These are phyloP conservation scores for Juncus inflexus DNA, from an alignment of 176 grass and related monocot genomes.

Conservation along the genomic window DNA sequence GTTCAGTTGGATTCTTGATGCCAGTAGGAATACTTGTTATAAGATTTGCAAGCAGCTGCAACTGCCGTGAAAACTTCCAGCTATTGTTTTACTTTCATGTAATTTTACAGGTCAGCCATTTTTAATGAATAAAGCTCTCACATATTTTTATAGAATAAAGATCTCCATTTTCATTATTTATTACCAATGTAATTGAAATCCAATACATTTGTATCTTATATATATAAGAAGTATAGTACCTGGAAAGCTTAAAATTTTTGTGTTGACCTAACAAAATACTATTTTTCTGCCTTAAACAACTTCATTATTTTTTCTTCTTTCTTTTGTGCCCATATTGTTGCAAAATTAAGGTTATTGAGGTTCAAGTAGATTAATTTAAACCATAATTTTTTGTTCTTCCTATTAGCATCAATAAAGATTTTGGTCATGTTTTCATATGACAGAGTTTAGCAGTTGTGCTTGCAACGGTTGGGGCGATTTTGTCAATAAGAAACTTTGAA, in stretches of 20 bases:
- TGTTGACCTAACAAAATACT: too few species aligned
- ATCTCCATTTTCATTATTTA: too few species aligned
- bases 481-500: constrained; percentile 77
- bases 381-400: too few species aligned
- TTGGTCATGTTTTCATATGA: constrained; percentile 3
- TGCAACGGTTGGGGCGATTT: constrained; percentile 59
- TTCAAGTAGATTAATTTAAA: too few species aligned
- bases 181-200: too few species aligned
- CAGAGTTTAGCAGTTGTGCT: constrained; percentile 71
- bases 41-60: constrained; percentile 59
- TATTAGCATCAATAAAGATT: constrained; percentile 9
- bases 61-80: constrained; percentile 33
- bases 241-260: not conserved
- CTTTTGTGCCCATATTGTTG: too few species aligned
- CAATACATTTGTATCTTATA: too few species aligned
- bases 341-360: too few species aligned
- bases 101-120: constrained; percentile 54
- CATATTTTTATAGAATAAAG: too few species aligned
- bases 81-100: constrained; percentile 78
- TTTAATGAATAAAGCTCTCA: too few species aligned
- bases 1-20: constrained; percentile 82
- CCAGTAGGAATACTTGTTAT: constrained; percentile 76
- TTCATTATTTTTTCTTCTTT: not conserved
- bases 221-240: not conserved
- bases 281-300: not conserved